These are phyloP conservation scores for Colletotrichum musae DNA, from an alignment of 2,329 filamentous ascomycete species.

Conservation along the genomic window DNA sequence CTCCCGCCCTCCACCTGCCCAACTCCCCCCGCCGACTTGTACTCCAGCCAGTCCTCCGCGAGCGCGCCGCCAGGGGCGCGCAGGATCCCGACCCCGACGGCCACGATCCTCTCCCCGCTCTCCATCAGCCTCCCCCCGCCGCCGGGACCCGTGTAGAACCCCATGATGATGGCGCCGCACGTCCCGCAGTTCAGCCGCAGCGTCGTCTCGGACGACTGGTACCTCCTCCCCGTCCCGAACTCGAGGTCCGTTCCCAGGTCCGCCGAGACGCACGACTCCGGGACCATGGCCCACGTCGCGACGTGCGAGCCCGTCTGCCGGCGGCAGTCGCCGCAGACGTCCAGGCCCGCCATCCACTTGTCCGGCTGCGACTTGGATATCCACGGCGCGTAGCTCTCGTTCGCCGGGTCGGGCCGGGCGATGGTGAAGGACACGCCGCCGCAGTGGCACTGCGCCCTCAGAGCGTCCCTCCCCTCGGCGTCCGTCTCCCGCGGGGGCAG, in stretches of 20 bases:
- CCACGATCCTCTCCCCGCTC: conserved; percentile 49
- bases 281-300: conserved; percentile 59
- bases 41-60: conserved; percentile 64
- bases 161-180: conserved; percentile 60
- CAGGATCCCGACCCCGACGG: conserved; percentile 60
- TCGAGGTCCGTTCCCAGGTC: conserved; percentile 53
- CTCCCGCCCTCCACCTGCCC: conserved; percentile 52
- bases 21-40: conserved; percentile 47
- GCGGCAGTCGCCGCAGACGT: conserved; percentile 62
- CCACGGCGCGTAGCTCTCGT: conserved; percentile 39
- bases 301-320: conserved; percentile 58
- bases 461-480: conserved; percentile 53
- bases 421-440: conserved; percentile 64
- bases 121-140: conserved; percentile 39
- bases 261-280: conserved; percentile 54
- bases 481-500: conserved; percentile 49
- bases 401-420: conserved; percentile 47
- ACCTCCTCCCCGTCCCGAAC: conserved; percentile 61
- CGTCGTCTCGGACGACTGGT: conserved; percentile 55
- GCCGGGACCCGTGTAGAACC: conserved; percentile 52
- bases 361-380: conserved; percentile 54
- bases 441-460: conserved; percentile 62
- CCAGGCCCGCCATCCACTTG: conserved; percentile 60
- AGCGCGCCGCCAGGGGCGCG: conserved; percentile 59
- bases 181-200: conserved; percentile 60